Percentiles rank a stretch among this genome's conserved stretches.
Evolutionary conservation across 768 basidiomycete species (phyloP).

Genomic region (Mycena rosella): DNA sequence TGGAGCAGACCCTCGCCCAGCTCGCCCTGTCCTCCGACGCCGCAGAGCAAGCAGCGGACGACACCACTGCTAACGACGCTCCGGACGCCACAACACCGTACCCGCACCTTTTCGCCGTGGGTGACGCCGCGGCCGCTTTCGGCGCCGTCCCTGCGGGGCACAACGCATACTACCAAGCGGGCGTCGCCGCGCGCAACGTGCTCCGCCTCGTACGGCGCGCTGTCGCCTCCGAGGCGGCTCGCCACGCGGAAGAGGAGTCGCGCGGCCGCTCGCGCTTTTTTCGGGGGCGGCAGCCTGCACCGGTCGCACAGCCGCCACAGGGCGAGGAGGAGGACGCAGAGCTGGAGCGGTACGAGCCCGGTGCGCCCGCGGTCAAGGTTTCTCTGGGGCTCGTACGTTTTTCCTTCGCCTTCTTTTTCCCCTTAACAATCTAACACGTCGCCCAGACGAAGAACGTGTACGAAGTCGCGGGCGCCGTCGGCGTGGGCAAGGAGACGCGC

Average conservation of each 20-base stretch:
- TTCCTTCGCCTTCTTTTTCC: neutral
- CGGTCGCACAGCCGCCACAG: too few species aligned
- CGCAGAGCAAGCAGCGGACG: constrained; percentile 6
- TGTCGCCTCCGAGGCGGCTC: constrained; percentile 4
- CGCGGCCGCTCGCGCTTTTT: too few species aligned
- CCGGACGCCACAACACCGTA: constrained; percentile 49
- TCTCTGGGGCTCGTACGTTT: constrained; percentile 68
- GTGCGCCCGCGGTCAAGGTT: constrained; percentile 69
- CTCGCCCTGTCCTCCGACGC: constrained; percentile 34
- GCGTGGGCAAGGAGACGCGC: constrained; percentile 56
- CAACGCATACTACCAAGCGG: constrained; percentile 65
- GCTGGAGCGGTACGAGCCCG: constrained; percentile 55
- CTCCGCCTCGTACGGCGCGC: constrained; percentile 46
- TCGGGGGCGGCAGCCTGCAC: too few species aligned
- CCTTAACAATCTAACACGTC: neutral
- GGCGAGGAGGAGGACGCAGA: constrained; percentile 19
- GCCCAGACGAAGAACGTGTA: constrained; percentile 58
- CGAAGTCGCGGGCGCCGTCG: constrained; percentile 60
- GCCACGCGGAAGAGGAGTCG: too few species aligned
- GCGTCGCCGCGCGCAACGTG: constrained; percentile 69
- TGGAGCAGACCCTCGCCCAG: constrained; percentile 40
- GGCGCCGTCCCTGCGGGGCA: constrained; percentile 74
- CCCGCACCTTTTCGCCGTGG: constrained; percentile 70
- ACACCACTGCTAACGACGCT: constrained; percentile 8
- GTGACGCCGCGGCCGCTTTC: constrained; percentile 75